Evolutionary conservation across 192 early-diverging fungal genomes (phyloP), one percentile per base, ranked within the genome.

Genomic region (Phycomyces blakesleeanus): DNA sequence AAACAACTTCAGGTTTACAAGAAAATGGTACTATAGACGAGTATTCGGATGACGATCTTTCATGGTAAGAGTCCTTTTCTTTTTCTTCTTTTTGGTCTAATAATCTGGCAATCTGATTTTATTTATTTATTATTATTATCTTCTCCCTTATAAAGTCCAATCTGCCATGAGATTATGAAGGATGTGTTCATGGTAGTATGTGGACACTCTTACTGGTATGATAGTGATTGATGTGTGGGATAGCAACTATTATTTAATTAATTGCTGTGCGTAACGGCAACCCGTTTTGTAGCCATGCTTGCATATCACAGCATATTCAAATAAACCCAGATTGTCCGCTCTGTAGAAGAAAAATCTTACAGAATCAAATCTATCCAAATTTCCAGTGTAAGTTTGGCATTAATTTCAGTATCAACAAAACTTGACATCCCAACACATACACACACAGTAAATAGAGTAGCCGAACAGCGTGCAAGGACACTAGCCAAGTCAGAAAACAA

Each of bases 201-300:
- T 73, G 91, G 93, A 0, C 93, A 95, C 72, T 91, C 89, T 5
- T 95, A 89, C 74, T 95, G 90, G 86, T 85, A 77, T 21, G 20
- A 20, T 7, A 10, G 20, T 18, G 12, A 11, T 26, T n/a, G n/a
- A n/a, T n/a, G n/a, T n/a, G n/a, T n/a, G n/a, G n/a, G n/a, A n/a
- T n/a, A n/a, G n/a, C n/a, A n/a, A n/a, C 12, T 9, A 16, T 10
- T n/a, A 14, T 16, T 47, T 16, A 18, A 18, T 42, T 34, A 5
- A 37, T 22, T 24, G 55, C 39, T 62, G 14, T 27, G 25, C 40
- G 61, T 37, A 57, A 27, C 18, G 22, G n/a, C n/a, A n/a, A n/a
- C n/a, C 26, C 25, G 14, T 44, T 15, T 51, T 62, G 18, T 73
- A 86, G 83, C 67, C 84, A 87, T 71, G 59, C 71, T 6, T 96